Percentiles rank a stretch among this genome's conserved stretches.
Conservation (phyloP, 495 filamentous ascomycete species). For the Astrothelium macrocarpum region DNA sequence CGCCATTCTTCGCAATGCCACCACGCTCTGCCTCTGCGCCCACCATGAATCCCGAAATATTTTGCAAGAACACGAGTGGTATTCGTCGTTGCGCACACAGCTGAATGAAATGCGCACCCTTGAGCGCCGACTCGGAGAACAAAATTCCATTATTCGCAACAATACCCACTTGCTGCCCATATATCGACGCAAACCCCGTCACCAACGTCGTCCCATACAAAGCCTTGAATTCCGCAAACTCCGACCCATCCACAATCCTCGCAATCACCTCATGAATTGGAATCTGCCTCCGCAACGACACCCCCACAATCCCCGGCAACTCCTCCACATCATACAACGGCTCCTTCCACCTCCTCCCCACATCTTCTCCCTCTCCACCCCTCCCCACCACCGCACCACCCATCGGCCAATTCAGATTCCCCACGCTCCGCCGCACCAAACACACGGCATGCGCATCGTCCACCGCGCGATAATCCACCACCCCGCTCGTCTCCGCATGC, state of each 20-base stretch:
- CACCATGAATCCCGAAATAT: conserved; percentile 98
- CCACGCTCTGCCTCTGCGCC: conserved; percentile 84
- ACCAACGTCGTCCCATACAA: conserved; percentile 85
- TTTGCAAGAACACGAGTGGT: conserved; percentile 88
- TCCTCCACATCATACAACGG: conserved; percentile 77
- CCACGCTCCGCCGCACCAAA: conserved; percentile 70
- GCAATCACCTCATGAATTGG: conserved; percentile 87
- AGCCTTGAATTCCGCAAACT: conserved; percentile 90
- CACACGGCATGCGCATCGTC: conserved; percentile 90
- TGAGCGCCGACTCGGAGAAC: conserved; percentile 83
- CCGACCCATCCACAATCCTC: conserved; percentile 81
- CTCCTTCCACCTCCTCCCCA: conserved; percentile 37
- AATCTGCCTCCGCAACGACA: conserved; percentile 75
- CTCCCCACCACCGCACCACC: not conserved
- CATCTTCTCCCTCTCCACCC: conserved; percentile 25
- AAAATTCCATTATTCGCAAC: conserved; percentile 95
- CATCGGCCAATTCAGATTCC: conserved; percentile 78
- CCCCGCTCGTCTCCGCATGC: conserved; percentile 85
- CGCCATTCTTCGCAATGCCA: conserved; percentile 96
- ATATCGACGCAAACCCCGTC: conserved; percentile 85
- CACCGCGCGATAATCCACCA: conserved; percentile 91
- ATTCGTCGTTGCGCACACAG: conserved; percentile 87
- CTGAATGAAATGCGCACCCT: conserved; percentile 96
- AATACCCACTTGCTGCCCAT: conserved; percentile 86
- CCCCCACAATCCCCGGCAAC: conserved; percentile 77